phyloP scores from a whole-genome alignment of 2,329 filamentous ascomycete species.

The Hirsutella thompsonii region DNA sequence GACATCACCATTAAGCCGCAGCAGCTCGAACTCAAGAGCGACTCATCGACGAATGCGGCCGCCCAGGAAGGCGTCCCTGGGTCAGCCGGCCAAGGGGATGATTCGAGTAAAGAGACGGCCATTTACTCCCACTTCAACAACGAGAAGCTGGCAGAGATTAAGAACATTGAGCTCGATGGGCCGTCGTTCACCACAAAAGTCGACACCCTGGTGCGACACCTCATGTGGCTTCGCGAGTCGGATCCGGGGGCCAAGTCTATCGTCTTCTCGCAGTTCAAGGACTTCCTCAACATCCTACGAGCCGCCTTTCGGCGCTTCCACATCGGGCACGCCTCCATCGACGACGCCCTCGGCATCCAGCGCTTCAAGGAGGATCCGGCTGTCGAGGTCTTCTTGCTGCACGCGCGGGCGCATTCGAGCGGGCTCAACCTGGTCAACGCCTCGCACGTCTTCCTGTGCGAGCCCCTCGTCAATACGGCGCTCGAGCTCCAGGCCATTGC shows the following conservation, averaged over 20 bases:
- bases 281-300: constrained; percentile 64
- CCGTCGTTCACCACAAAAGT: constrained; percentile 82
- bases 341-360: constrained; percentile 53
- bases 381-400: constrained; percentile 74
- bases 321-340: constrained; percentile 63
- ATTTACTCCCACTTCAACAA: constrained; percentile 73
- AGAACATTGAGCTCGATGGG: constrained; percentile 60
- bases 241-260: constrained; percentile 85
- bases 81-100: constrained; percentile 3
- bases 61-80: constrained; percentile 2
- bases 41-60: not conserved
- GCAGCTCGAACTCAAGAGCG: constrained; percentile 50
- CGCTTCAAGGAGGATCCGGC: constrained; percentile 64
- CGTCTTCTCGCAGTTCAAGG: constrained; percentile 80
- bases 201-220: constrained; percentile 67
- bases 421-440: constrained; percentile 88
- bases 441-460: constrained; percentile 87
- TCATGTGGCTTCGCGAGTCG: constrained; percentile 72
- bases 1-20: constrained; percentile 75
- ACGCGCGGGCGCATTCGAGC: constrained; percentile 77
- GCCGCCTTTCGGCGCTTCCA: constrained; percentile 57
- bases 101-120: constrained; percentile 16
- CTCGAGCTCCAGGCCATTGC: constrained; percentile 92
- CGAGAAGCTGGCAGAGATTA: constrained; percentile 64
- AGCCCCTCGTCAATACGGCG: constrained; percentile 85